These are phyloP conservation scores for Anthoceros angustus DNA, from an alignment of 225 moss, liverwort and hornwort species.

Conservation along the genomic window DNA sequence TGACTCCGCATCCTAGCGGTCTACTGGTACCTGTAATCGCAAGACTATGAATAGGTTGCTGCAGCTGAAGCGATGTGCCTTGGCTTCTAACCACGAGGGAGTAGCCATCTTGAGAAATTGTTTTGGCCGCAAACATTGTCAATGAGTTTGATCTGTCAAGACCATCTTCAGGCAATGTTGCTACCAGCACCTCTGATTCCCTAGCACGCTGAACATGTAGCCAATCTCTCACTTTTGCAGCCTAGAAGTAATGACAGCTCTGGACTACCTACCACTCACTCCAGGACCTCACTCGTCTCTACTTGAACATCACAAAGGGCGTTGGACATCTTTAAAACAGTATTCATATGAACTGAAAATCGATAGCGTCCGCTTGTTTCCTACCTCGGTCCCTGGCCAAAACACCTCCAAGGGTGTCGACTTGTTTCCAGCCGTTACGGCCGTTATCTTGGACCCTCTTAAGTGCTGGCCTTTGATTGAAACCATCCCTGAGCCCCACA, in stretches of 20 bases:
- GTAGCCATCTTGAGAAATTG: neutral
- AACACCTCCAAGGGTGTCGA: neutral
- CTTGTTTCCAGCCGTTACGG: neutral
- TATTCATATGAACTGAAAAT: neutral
- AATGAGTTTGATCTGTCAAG: neutral
- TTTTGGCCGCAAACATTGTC: neutral
- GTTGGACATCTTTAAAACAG: neutral
- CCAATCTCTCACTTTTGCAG: neutral
- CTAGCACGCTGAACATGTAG: neutral
- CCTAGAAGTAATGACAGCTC: neutral
- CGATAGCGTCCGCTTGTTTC: neutral
- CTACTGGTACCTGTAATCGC: neutral
- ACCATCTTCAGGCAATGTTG: neutral
- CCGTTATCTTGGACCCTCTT: neutral
- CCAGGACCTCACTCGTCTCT: too few relatives aligned
- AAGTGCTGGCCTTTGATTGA: neutral
- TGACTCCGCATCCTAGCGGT: too few relatives aligned
- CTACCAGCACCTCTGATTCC: conserved; percentile 1
- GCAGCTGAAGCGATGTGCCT: neutral
- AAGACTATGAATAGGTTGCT: neutral
- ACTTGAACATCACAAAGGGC: too few relatives aligned
- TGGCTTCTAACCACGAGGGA: neutral
- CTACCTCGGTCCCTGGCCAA: neutral
- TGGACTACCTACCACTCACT: too few relatives aligned
- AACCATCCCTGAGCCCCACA: neutral